Conservation (phyloP, 2,329 filamentous ascomycete genomes). For the Botrytis sinoallii region DNA sequence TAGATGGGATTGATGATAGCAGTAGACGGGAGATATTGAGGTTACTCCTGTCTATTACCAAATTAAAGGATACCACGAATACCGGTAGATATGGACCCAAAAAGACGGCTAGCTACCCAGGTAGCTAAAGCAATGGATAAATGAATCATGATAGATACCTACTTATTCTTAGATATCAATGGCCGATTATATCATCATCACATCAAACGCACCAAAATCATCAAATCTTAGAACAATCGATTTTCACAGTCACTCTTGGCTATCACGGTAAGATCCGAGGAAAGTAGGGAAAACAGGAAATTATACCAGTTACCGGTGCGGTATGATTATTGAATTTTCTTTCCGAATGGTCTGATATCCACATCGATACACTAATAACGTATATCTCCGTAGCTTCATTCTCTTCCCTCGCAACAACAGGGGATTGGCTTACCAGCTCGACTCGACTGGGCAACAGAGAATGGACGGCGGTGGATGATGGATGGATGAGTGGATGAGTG, state of each 20-base stretch:
- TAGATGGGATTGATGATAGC: not conserved
- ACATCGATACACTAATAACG: not conserved
- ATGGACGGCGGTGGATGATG: too few species aligned
- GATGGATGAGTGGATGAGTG: not conserved
- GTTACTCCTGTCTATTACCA: not conserved
- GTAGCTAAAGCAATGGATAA: not conserved
- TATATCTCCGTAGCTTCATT: slow-evolving; percentile 14
- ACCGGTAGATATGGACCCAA: too few species aligned
- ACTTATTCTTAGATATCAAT: not conserved
- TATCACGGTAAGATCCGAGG: not conserved
- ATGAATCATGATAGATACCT: too few species aligned
- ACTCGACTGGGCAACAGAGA: not conserved
- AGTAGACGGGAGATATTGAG: not conserved
- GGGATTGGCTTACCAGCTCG: not conserved
- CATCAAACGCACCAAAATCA: too few species aligned
- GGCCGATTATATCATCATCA: too few species aligned
- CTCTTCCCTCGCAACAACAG: not conserved
- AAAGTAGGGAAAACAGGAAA: slow-evolving; percentile 8
- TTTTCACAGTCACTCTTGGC: not conserved
- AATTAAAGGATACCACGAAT: not conserved
- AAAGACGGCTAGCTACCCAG: too few species aligned
- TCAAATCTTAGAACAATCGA: not conserved
- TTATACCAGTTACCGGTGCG: not conserved
- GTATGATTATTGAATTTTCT: not conserved
- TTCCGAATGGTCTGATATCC: slow-evolving; percentile 6